Conservation (phyloP, 2,329 filamentous ascomycete species). For the Sarocladium kiliense region DNA sequence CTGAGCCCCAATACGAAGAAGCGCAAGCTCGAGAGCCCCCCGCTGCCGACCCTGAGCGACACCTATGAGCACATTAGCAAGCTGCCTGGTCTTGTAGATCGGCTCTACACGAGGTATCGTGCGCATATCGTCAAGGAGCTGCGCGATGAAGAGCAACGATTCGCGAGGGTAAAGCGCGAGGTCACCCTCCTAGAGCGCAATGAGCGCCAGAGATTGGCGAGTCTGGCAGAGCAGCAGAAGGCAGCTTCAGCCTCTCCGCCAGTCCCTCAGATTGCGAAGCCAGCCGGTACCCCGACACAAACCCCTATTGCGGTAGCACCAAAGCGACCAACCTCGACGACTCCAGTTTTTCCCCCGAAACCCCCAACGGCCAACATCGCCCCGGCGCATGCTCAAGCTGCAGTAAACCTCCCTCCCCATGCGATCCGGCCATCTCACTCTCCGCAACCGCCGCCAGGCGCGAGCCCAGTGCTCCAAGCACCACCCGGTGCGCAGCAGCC, state of each 20-base stretch:
- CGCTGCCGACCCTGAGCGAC: constrained; percentile 60
- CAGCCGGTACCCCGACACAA: constrained; percentile 13
- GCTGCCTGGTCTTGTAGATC: constrained; percentile 64
- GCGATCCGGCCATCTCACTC: constrained; percentile 17
- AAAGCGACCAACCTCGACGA: constrained; percentile 23
- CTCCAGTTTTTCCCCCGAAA: constrained; percentile 31
- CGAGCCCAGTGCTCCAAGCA: constrained; percentile 31
- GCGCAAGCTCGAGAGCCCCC: constrained; percentile 66
- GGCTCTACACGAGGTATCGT: constrained; percentile 71
- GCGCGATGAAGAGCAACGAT: constrained; percentile 65
- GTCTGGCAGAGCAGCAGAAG: constrained; percentile 11
- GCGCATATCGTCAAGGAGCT: constrained; percentile 66
- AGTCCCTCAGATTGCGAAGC: constrained; percentile 22
- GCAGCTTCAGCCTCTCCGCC: constrained; percentile 20
- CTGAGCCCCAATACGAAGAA: constrained; percentile 54
- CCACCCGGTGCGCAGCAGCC: constrained; percentile 27
- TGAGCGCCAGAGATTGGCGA: constrained; percentile 31
- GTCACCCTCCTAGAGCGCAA: constrained; percentile 60
- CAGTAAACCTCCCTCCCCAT: not conserved
- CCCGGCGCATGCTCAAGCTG: constrained; percentile 20
- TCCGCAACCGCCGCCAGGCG: constrained; percentile 23
- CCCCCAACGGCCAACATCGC: constrained; percentile 17
- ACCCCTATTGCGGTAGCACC: constrained; percentile 17
- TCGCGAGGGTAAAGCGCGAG: constrained; percentile 59
- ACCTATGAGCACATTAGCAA: constrained; percentile 61